Base-by-base conservation (phyloP, 2,329 filamentous ascomycete genomes). In the Tothia fuscella region DNA sequence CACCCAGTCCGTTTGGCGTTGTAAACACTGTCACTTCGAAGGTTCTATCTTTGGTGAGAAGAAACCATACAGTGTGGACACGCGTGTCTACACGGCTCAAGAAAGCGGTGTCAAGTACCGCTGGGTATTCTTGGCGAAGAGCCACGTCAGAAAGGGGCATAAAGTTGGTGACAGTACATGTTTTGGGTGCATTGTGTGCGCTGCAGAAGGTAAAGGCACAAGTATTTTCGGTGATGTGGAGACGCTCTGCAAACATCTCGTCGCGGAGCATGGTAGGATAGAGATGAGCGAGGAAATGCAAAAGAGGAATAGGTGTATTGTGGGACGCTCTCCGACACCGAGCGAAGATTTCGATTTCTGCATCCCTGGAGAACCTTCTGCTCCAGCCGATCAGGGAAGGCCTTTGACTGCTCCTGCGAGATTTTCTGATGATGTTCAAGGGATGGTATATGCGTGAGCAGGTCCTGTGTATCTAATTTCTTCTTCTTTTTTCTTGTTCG, bases 81-180 rank as follows among this genome's bases (percentile, higher is more conserved):
- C 52, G 1, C 49, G 49, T 14, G 46, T 61, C 12, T 45, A 51
- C 38, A 47, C 43, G 7, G n/a, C 3, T 6, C 20, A 16, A 1
- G 43, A 28, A 13, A 17, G 28, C 3, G 38, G 38, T 3, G 54
- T 61, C 17, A 51, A 53, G 2, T 62, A 62, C 39, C 50, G 52
- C n/a, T 62, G 59, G 59, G 48, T 57, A 5, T 61, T 62, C 46
- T 51, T 63, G 6, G 60, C 59, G 0, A 63, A 62, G 38, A 53
- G 47, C 4, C 60, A 63, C 3, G 31, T 29, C 13, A 19, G 29
- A 7, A 45, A 40, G 13, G 32, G 34, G 2, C 13, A 17, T 25
- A 44, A 42, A 39, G 13, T 17, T 14, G 42, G 41, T 3, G 35
- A 47, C 14, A 38, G 47, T n/a, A n/a, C n/a, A 32, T 55, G 53